Evolutionary conservation across 257 asterid species (phyloP), one percentile per base, ranked within the genome.

Genomic region (Gardenia jasminoides): DNA sequence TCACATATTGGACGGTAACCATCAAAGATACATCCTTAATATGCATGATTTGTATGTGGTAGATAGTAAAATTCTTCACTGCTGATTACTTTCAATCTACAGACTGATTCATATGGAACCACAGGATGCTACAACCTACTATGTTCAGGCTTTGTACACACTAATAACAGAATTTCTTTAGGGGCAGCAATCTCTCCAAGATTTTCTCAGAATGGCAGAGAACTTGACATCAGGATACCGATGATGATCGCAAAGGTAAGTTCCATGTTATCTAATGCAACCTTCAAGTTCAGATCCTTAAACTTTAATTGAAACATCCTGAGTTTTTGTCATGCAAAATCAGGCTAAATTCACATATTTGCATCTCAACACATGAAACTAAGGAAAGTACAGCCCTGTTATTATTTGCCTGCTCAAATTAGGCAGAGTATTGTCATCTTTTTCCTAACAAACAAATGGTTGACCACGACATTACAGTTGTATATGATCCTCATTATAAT

Each of bases 161-260:
- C 91, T 11, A 94, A 92, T 83, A 91, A 86, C 77, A 92, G 87
- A 76, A 94, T 94, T 13, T 97, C 98, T 0, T 91, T 94, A n/a
- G 98, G 98, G 62, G 98, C 98, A 71, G 97, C 98, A 9, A 94
- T 94, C 58, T 92, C 98, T 81, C 98, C 98, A 70, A 89, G 98
- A 78, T 94, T 98, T 24, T 83, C 89, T 74, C 89, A 77, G 85
- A 81, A 67, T 67, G 82, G 83, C 6, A 87, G 92, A 75, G 98
- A 94, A 71, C 93, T 87, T 56, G 98, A 94, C 83, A 92, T 94
- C 56, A 95, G 97, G 79, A 36, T 36, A 36, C 41, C 41, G 41
- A 75, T 94, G 46, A 94, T 88, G 95, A 84, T 94, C 22, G 92
- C 98, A 98, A 94, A 94, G 98, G 98, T 94, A 85, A 17, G 43